Percentiles rank a stretch among this genome's conserved stretches.
Evolutionary conservation across 2,329 filamentous ascomycete genomes (phyloP).

Genomic region (Nemania sp.): DNA sequence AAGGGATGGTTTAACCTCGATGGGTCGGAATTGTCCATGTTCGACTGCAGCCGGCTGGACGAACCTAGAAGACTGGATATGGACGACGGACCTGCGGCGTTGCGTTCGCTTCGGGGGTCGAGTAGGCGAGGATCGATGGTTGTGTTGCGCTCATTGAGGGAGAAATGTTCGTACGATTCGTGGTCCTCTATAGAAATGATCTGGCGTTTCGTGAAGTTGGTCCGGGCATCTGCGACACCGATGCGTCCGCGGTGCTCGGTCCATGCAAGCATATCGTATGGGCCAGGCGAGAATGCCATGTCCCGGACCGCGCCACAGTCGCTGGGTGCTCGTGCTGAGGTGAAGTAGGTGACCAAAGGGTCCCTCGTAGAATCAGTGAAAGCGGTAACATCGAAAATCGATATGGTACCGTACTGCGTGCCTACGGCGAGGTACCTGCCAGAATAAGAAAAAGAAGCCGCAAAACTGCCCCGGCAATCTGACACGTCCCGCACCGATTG

Average conservation of each 20-base stretch:
- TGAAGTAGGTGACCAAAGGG: conserved; percentile 79
- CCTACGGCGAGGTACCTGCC: conserved; percentile 79
- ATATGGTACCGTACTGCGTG: conserved; percentile 84
- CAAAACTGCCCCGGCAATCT: conserved; percentile 77
- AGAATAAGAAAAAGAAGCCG: conserved; percentile 79
- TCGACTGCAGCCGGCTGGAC: conserved; percentile 48
- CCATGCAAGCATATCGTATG: conserved; percentile 93
- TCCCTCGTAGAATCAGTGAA: conserved; percentile 62
- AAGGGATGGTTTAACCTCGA: conserved; percentile 64
- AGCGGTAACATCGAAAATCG: conserved; percentile 72
- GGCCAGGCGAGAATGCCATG: conserved; percentile 91
- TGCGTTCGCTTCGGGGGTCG: conserved; percentile 60
- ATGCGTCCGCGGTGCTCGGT: conserved; percentile 86
- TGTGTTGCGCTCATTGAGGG: conserved; percentile 66
- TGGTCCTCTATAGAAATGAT: conserved; percentile 73
- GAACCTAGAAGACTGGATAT: conserved; percentile 54
- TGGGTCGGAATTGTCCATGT: conserved; percentile 51
- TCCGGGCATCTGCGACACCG: conserved; percentile 78
- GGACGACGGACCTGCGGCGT: conserved; percentile 43
- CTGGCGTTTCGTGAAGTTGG: conserved; percentile 75
- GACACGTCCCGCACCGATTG: conserved; percentile 66
- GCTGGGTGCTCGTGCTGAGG: conserved; percentile 78
- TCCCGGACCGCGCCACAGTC: conserved; percentile 84
- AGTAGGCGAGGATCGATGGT: conserved; percentile 67
- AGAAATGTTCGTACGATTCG: conserved; percentile 67